Evolutionary conservation across 495 filamentous ascomycete genomes (phyloP).

Genomic region (Baudoinia panamericana): DNA sequence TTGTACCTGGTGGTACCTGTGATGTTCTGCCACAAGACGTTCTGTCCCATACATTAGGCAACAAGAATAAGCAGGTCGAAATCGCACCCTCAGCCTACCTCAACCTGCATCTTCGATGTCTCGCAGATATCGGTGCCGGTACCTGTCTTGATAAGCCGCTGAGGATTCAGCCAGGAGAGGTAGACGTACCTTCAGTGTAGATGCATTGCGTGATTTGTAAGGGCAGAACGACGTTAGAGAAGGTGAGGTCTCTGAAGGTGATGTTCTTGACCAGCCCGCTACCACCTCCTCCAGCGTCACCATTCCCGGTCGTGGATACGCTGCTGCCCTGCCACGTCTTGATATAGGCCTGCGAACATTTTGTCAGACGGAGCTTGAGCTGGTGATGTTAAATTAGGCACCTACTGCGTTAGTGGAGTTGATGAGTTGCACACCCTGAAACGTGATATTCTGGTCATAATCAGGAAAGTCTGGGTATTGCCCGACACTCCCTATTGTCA

Average conservation of each 20-base stretch:
- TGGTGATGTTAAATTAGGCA: too few relatives aligned
- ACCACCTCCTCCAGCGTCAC: conserved; percentile 30
- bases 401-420: conserved; percentile 34
- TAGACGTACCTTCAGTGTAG: conserved; percentile 31
- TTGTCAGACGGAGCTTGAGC: too few relatives aligned
- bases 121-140: conserved; percentile 36
- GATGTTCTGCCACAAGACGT: conserved; percentile 43
- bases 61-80: conserved; percentile 15
- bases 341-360: conserved; percentile 22
- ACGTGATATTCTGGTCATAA: conserved; percentile 30
- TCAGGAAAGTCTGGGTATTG: conserved; percentile 33
- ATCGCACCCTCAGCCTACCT: too few relatives aligned
- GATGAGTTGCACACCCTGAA: conserved; percentile 26
- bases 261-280: conserved; percentile 17
- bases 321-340: conserved; percentile 28
- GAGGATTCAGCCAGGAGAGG: too few relatives aligned
- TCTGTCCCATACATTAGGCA: too few relatives aligned
- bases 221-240: conserved; percentile 43
- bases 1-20: conserved; percentile 43
- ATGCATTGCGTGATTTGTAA: conserved; percentile 48
- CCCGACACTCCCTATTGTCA: conserved; percentile 36
- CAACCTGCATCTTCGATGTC: conserved; percentile 32
- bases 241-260: conserved; percentile 38
- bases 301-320: conserved; percentile 24
- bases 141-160: too few relatives aligned